phyloP scores from a whole-genome alignment of 345 rosid genomes.

The Linum lewisii region DNA sequence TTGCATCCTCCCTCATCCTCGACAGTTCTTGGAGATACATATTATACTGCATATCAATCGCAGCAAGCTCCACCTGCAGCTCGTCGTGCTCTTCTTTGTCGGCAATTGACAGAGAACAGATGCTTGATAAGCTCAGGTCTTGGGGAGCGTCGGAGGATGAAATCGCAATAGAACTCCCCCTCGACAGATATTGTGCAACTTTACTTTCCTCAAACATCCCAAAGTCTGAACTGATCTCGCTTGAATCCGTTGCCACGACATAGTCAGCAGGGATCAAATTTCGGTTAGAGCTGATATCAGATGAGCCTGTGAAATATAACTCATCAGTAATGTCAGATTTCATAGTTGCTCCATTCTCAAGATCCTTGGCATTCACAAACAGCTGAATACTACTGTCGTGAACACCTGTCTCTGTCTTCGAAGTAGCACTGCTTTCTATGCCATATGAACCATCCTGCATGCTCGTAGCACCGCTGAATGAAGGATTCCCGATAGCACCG shows the following conservation, averaged over 20 bases:
- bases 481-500: slow-evolving; percentile 28
- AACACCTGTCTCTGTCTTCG: neutral
- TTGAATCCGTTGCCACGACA: slow-evolving; percentile 13
- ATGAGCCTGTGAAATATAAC: slow-evolving; percentile 18
- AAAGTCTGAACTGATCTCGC: slow-evolving; percentile 13
- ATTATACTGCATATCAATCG: slow-evolving; percentile 42
- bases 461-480: slow-evolving; percentile 33
- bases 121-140: slow-evolving; percentile 31
- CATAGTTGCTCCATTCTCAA: slow-evolving; percentile 23
- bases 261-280: slow-evolving; percentile 18
- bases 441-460: slow-evolving; percentile 17
- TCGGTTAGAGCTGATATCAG: slow-evolving; percentile 6
- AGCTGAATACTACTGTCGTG: slow-evolving; percentile 12
- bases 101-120: slow-evolving; percentile 26
- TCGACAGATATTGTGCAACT: too few relatives aligned
- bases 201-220: too few relatives aligned
- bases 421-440: neutral
- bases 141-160: slow-evolving; percentile 36
- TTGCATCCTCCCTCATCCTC: slow-evolving; percentile 60
- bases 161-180: too few relatives aligned
- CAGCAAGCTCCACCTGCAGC: slow-evolving; percentile 45
- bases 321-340: slow-evolving; percentile 46
- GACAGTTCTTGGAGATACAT: slow-evolving; percentile 48
- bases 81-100: slow-evolving; percentile 31
- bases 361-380: slow-evolving; percentile 10